Evolutionary conservation across 1,284 basidiomycete genomes (phyloP).

Genomic region (Rhizoctonia solani): DNA sequence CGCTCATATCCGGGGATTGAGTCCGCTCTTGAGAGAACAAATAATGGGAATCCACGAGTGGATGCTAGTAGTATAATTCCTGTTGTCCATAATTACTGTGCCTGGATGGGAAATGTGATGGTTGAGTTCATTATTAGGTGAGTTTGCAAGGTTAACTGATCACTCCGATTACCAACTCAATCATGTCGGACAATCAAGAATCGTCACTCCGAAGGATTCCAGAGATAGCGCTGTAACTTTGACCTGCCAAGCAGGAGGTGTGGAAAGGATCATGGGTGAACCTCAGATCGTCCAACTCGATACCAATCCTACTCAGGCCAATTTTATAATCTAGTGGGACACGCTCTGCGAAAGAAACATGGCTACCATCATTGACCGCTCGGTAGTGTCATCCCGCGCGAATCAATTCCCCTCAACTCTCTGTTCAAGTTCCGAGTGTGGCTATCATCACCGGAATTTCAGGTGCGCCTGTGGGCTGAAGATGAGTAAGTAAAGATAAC

Average conservation of each 20-base stretch:
- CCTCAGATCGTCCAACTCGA: constrained; percentile 5
- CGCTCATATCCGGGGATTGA: background rate
- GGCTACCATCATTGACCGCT: background rate
- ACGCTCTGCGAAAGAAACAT: background rate
- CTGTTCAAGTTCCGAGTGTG: constrained; percentile 16
- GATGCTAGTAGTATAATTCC: background rate
- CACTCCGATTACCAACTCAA: background rate
- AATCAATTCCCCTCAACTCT: constrained; percentile 14
- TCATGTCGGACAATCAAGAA: background rate
- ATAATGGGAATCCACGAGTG: background rate
- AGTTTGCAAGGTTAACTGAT: background rate
- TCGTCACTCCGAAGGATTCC: constrained; percentile 10
- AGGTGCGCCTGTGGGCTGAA: constrained; percentile 29
- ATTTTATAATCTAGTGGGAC: constrained; percentile 14
- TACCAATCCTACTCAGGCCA: background rate
- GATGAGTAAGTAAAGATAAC: constrained; percentile 4
- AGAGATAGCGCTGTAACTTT: constrained; percentile 16
- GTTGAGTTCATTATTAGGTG: constrained; percentile 14
- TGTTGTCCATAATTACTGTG: constrained; percentile 10
- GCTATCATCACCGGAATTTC: constrained; percentile 8
- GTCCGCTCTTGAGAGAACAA: background rate
- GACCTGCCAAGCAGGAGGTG: constrained; percentile 19
- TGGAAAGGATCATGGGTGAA: constrained; percentile 19
- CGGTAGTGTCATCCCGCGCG: constrained; percentile 28
- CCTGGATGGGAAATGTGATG: background rate